Percentiles rank a stretch among this genome's conserved stretches.
phyloP scores from a whole-genome alignment of 306 rosid species.

The Senna tora region DNA sequence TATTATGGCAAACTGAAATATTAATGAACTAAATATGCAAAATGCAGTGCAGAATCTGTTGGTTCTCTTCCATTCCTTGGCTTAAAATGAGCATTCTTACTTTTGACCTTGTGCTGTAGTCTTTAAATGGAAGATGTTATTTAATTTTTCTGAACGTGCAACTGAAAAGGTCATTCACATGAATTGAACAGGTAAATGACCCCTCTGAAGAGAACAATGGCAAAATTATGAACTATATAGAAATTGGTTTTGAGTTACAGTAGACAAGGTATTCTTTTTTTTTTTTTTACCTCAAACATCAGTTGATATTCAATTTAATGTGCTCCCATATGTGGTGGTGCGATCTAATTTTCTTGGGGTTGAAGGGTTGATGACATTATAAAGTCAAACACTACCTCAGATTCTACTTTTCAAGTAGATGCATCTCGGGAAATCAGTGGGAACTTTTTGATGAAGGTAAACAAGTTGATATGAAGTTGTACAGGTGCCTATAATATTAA shows the following conservation, averaged over 20 bases:
- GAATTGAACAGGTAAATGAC: slow-evolving; percentile 74
- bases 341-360: slow-evolving; percentile 32
- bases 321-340: slow-evolving; percentile 28
- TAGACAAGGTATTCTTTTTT: slow-evolving; percentile 73
- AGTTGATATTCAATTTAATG: slow-evolving; percentile 20
- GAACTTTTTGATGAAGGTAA: slow-evolving; percentile 84
- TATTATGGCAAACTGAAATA: too few species aligned
- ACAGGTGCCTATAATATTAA: slow-evolving; percentile 8
- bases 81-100: neutral
- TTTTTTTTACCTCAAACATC: slow-evolving; percentile 26
- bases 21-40: too few species aligned
- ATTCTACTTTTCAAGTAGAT: slow-evolving; percentile 80
- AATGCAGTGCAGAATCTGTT: too few species aligned
- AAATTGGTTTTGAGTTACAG: slow-evolving; percentile 83
- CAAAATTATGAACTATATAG: slow-evolving; percentile 90
- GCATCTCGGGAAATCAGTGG: slow-evolving; percentile 97
- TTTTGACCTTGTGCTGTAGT: neutral
- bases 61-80: too few species aligned
- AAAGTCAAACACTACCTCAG: slow-evolving; percentile 53
- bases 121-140: neutral
- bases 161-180: slow-evolving; percentile 38
- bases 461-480: slow-evolving; percentile 31
- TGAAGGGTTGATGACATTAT: slow-evolving; percentile 65
- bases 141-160: neutral
- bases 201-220: slow-evolving; percentile 73